Conservation (phyloP, 1,139 yeast species). For the Kodamaea alishanica region DNA sequence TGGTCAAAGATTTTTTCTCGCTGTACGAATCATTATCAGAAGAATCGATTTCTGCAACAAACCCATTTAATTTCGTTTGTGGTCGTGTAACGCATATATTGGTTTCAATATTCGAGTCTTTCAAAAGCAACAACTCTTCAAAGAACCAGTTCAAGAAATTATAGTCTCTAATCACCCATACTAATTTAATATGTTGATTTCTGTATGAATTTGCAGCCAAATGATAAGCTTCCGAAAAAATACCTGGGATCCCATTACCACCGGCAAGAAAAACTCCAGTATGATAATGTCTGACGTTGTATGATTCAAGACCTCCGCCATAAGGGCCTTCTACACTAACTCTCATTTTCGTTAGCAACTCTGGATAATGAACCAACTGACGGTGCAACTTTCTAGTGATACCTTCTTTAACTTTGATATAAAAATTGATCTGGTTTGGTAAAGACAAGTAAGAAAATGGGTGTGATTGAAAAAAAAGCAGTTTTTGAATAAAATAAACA, state of each 20-base stretch:
- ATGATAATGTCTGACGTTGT: constrained; percentile 34
- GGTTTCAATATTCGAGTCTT: constrained; percentile 27
- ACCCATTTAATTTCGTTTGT: constrained; percentile 7
- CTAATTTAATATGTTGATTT: constrained; percentile 32
- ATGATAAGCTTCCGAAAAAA: constrained; percentile 35
- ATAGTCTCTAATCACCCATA: constrained; percentile 52
- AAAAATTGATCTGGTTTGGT: constrained; percentile 26
- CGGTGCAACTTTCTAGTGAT: constrained; percentile 30
- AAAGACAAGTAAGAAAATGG: constrained; percentile 32
- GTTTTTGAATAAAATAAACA: constrained; percentile 37
- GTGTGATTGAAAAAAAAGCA: constrained; percentile 39
- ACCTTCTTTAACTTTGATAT: constrained; percentile 37
- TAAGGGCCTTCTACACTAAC: constrained; percentile 48
- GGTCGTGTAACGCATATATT: constrained; percentile 47
- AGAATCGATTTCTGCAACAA: constrained; percentile 12
- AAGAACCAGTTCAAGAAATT: constrained; percentile 47
- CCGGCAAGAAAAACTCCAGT: constrained; percentile 41
- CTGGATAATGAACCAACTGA: constrained; percentile 21
- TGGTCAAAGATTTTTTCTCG: constrained; percentile 2
- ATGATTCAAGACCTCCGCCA: constrained; percentile 29
- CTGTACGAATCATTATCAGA: constrained; percentile 7
- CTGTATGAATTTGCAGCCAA: constrained; percentile 15
- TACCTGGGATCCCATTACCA: constrained; percentile 50
- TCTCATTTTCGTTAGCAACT: constrained; percentile 22
- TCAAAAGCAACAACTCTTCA: constrained; percentile 41